These are phyloP conservation scores for Euphorbia schlechtendalii DNA, from an alignment of 441 rosid genomes.

Conservation along the genomic window DNA sequence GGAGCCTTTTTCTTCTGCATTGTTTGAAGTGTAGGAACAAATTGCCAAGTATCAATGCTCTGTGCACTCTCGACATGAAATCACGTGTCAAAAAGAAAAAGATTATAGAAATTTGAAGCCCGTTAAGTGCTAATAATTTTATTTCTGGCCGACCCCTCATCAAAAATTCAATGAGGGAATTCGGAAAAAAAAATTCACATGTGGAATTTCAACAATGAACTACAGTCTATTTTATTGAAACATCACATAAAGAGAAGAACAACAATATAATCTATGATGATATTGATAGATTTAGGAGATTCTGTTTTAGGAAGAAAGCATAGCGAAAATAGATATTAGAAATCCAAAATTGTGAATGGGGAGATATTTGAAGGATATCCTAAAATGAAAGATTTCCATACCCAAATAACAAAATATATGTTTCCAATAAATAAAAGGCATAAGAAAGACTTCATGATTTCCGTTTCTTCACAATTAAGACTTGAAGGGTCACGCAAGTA, in stretches of 20 bases:
- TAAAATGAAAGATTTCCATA: not conserved
- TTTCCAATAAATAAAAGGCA: not conserved
- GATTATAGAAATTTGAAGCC: slow-evolving; percentile 9
- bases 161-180: not conserved
- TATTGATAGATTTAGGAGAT: slow-evolving; percentile 5
- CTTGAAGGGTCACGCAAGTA: not conserved
- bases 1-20: slow-evolving; percentile 25
- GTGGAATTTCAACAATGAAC: slow-evolving; percentile 3
- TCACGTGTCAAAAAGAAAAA: slow-evolving; percentile 3
- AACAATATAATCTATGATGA: slow-evolving; percentile 1
- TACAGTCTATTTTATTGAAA: slow-evolving; percentile 1
- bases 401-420: not conserved
- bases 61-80: not conserved
- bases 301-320: not conserved
- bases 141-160: slow-evolving; percentile 6
- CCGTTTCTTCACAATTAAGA: not conserved
- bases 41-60: not conserved
- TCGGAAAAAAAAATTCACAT: not conserved
- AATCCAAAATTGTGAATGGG: not conserved
- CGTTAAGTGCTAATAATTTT: not conserved
- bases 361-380: not conserved
- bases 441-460: not conserved
- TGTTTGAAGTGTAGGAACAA: slow-evolving; percentile 22
- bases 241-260: not conserved
- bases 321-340: not conserved